Conservation (phyloP, 768 basidiomycete species). For the Boletellus emodensis region DNA sequence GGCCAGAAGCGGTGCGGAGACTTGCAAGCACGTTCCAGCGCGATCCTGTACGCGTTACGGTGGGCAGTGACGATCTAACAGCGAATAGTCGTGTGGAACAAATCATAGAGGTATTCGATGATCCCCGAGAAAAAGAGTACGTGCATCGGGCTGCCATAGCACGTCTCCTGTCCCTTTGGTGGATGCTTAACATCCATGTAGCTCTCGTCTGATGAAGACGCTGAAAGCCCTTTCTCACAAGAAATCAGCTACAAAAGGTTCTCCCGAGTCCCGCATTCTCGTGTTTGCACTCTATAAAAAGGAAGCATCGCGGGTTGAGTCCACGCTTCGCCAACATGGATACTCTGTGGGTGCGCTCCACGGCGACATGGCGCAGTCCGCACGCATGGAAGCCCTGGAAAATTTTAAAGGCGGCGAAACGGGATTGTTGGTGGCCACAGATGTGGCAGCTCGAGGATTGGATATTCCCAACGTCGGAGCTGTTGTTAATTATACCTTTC, state of each 20-base stretch:
- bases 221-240: constrained; percentile 56
- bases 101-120: constrained; percentile 87
- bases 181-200: constrained; percentile 24
- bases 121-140: constrained; percentile 81
- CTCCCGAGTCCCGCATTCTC: constrained; percentile 65
- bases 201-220: constrained; percentile 55
- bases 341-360: constrained; percentile 82
- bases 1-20: constrained; percentile 91
- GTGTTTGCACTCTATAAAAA: constrained; percentile 98
- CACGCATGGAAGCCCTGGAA: constrained; percentile 81
- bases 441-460: constrained; percentile 94
- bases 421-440: constrained; percentile 88
- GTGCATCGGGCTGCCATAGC: constrained; percentile 22
- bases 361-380: constrained; percentile 85
- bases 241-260: constrained; percentile 50
- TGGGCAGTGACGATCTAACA: constrained; percentile 91
- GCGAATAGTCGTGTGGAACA: constrained; percentile 96
- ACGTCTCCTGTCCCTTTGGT: neutral
- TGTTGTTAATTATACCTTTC: constrained; percentile 98
- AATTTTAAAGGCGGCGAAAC: constrained; percentile 81
- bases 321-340: constrained; percentile 66
- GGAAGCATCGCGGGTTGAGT: constrained; percentile 88
- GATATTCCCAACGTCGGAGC: constrained; percentile 95
- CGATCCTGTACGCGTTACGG: constrained; percentile 84
- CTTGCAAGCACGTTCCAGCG: constrained; percentile 86